Evolutionary conservation across 1,284 basidiomycete species (phyloP).

Genomic region (Melampsora medusae): DNA sequence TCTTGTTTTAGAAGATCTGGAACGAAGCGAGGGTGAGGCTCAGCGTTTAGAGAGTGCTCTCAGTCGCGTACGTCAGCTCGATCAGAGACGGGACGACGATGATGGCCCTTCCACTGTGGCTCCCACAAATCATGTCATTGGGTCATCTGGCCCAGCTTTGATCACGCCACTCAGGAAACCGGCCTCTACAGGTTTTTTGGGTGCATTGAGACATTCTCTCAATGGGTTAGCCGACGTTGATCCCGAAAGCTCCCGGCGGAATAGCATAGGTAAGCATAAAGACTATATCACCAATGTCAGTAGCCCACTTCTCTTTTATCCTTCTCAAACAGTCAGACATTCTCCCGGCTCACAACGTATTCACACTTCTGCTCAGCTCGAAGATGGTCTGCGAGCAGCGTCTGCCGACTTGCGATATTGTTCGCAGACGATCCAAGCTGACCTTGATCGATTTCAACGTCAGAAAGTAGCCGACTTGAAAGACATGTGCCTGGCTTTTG

Average conservation of each 20-base stretch:
- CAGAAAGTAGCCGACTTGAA: conserved; percentile 95
- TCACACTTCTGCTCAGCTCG: conserved; percentile 63
- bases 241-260: conserved; percentile 89
- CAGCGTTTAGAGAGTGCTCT: conserved; percentile 83
- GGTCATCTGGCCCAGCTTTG: conserved; percentile 43
- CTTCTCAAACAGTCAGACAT: background rate
- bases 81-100: conserved; percentile 45
- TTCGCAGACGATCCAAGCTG: conserved; percentile 91
- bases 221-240: conserved; percentile 99
- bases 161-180: conserved; percentile 45
- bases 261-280: conserved; percentile 85
- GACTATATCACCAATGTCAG: conserved; percentile 87
- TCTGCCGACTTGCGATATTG: conserved; percentile 93
- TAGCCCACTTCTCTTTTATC: conserved; percentile 20
- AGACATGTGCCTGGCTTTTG: conserved; percentile 86
- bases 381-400: conserved; percentile 82
- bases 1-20: conserved; percentile 81
- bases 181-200: conserved; percentile 67
- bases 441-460: conserved; percentile 94
- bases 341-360: background rate
- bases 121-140: conserved; percentile 34
- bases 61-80: conserved; percentile 49
- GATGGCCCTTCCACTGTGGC: background rate
- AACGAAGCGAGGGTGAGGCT: conserved; percentile 88
- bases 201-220: conserved; percentile 87